Evolutionary conservation across 2,329 filamentous ascomycete species (phyloP), one percentile per base, ranked within the genome.

Genomic region (Alternaria sp.): DNA sequence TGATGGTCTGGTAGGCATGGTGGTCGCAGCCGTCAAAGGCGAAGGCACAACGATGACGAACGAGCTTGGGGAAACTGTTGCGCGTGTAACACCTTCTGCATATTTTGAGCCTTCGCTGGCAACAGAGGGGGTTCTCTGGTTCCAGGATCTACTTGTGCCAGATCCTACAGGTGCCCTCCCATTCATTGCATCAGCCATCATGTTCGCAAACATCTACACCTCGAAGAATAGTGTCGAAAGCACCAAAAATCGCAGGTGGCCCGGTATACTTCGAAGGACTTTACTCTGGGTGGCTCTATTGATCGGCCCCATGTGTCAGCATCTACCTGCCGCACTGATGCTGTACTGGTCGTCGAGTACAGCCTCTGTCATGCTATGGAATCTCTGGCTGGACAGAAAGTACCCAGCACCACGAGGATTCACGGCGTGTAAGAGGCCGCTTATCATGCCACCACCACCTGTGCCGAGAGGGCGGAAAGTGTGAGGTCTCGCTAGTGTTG

Each of bases 51-150:
- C 55, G 12, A 44, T 61, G 15, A 26, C 55, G 6, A 44, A 58
- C 14, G 55, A 62, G 15, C 55, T 58, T 9, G 67, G 64, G 37
- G 62, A 66, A n/a, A 21, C 58, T 4, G 41, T 57, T 28, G 37
- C 41, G 20, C 56, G 50, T n/a, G 56, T 63, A 12, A 55, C 60
- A 15, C 51, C 60, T 4, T 75, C 66, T 49, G 58, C 60, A 7
- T 79, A 75, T 71, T 75, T 84, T 30, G 85, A 88, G 66, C 82
- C 84, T 4, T 82, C 83, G 5, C 77, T 90, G 15, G 82, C 84
- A 6, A 82, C 74, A 8, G 88, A 89, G 77, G 88, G 88, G n/a
- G 82, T 84, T 4, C 79, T 88, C 2, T 90, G 88, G 88, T 89
- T 89, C 60, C 82, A 84, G 1, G 82, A 90, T 71, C 82, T 90